Percentiles rank a stretch among this genome's conserved stretches.
phyloP scores from a whole-genome alignment of 768 basidiomycete genomes.

The Cystobasidium tubakii region DNA sequence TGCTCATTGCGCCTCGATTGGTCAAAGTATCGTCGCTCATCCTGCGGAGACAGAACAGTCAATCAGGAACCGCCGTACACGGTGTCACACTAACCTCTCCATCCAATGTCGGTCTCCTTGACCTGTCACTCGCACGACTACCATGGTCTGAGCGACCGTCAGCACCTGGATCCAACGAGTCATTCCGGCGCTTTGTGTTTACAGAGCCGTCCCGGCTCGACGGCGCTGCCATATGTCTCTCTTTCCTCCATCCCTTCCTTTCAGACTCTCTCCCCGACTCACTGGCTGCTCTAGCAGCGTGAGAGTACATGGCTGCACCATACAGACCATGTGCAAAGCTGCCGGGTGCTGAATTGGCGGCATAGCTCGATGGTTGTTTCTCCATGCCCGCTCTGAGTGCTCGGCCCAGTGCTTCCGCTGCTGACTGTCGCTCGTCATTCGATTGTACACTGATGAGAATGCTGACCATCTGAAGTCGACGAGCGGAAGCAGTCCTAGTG shows the following conservation, averaged over 20 bases:
- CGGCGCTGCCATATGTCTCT: not conserved
- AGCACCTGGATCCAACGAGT: not conserved
- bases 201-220: not conserved
- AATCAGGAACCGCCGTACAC: too few species aligned
- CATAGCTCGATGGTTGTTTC: not conserved
- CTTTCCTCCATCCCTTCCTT: conserved; percentile 3
- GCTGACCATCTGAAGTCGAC: conserved; percentile 39
- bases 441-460: conserved; percentile 20
- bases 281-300: not conserved
- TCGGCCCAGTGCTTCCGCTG: conserved; percentile 22
- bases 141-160: not conserved
- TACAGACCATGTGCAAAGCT: conserved; percentile 3
- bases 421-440: conserved; percentile 31
- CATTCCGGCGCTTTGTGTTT: not conserved
- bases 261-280: not conserved
- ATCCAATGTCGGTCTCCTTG: not conserved
- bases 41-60: not conserved
- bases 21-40: not conserved
- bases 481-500: conserved; percentile 22
- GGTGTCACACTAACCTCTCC: not conserved
- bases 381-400: conserved; percentile 34
- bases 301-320: conserved; percentile 2
- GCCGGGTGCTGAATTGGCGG: not conserved
- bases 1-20: not conserved
- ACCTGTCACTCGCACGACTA: not conserved